Percentiles rank a stretch among this genome's conserved stretches.
Evolutionary conservation across 306 rosid species (phyloP).

Genomic region (Vigna angularis): DNA sequence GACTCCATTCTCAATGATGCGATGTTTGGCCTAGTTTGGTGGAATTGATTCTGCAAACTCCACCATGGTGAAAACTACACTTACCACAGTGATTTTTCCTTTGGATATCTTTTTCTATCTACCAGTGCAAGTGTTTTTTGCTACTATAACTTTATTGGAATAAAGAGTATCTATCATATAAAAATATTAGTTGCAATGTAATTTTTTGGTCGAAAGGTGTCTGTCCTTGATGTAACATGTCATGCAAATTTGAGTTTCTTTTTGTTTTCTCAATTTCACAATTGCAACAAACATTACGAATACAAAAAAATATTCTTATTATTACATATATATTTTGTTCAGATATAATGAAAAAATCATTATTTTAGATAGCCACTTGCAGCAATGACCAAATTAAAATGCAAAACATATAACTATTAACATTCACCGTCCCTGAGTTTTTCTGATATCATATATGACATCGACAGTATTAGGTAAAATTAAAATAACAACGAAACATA

Average conservation of each 20-base stretch:
- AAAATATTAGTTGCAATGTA: not conserved
- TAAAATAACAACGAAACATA: not conserved
- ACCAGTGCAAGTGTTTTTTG: not conserved
- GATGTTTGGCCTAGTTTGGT: constrained; percentile 18
- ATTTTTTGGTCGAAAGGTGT: not conserved
- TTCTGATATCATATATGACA: too few relatives aligned
- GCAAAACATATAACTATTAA: not conserved
- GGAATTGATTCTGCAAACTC: constrained; percentile 22
- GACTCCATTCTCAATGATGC: constrained; percentile 16
- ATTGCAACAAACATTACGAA: not conserved
- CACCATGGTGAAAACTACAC: not conserved
- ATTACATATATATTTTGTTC: too few relatives aligned
- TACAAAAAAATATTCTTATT: not conserved
- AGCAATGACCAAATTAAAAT: not conserved
- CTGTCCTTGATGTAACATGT: not conserved
- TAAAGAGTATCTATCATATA: not conserved
- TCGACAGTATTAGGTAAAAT: too few relatives aligned
- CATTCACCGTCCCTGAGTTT: too few relatives aligned
- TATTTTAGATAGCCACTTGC: not conserved
- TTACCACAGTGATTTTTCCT: not conserved
- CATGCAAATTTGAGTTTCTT: not conserved
- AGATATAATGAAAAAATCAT: not conserved
- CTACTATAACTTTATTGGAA: not conserved
- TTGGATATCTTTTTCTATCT: not conserved
- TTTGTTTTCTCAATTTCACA: not conserved